Base-by-base conservation (phyloP, 2,329 filamentous ascomycete genomes). In the Pseudocercospora musae region DNA sequence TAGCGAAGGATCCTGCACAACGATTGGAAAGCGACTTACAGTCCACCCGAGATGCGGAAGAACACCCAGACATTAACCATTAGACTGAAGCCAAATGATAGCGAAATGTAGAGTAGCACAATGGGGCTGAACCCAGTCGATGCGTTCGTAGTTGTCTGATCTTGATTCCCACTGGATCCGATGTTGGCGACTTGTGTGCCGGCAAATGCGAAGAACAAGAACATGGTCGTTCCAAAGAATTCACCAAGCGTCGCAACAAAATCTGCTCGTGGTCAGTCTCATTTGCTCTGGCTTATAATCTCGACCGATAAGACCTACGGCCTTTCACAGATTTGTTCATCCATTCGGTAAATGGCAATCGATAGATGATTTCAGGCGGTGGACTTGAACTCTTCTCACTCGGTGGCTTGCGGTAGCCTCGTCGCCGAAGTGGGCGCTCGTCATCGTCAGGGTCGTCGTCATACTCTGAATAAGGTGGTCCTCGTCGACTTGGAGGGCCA, bases 181-280 rank as follows among this genome's bases (percentile, higher is more conserved):
- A 69, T 77, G 66, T 80, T 80, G 21, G 78, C 78, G 13, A 80
- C 78, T 62, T 80, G 78, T 0, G 78, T 78, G 3, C 77, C 79
- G 0, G 74, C 72, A 53, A 81, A 77, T 15, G 78, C 78, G 60
- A 81, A 80, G 74, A 78, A 80, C 46, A 81, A 73, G 60, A 81
- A 80, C 69, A 80, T 76, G 18, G 77, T 76, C 0, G 78, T 80
- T 25, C 78, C 78, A 25, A 80, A 76, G 60, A 78, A 80, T 58
- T 80, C 78, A 56, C 76, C 75, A 6, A 67, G 63, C 50, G 70
- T 69, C n/a, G 74, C 72, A 4, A 74, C 66, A 56, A 74, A 72
- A 31, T 74, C 69, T 71, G 58, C 9, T 11, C 7, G 6, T 13
- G 13, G 58, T 66, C 59, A 64, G 66, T 46, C 48, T 29, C 15